Evolutionary conservation across 257 asterid species (phyloP).

Genomic region (Primulina tabacum): DNA sequence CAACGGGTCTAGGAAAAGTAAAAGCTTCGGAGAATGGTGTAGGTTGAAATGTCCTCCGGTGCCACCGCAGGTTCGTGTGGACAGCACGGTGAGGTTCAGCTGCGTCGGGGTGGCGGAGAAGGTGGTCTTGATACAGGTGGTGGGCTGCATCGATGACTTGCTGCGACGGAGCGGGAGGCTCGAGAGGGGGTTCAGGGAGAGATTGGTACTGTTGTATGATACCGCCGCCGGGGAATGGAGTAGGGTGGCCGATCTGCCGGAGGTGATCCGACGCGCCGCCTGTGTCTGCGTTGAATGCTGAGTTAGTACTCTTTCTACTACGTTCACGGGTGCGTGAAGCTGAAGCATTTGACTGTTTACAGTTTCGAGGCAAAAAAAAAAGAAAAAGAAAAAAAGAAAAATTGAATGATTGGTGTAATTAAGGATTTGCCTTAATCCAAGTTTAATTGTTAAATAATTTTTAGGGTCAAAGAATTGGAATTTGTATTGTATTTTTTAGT

Average conservation of each 20-base stretch:
- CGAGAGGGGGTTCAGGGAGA: slow-evolving; percentile 68
- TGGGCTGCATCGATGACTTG: slow-evolving; percentile 72
- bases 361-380: neutral
- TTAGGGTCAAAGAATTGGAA: no score
- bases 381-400: no score
- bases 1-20: slow-evolving; percentile 40
- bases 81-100: slow-evolving; percentile 75
- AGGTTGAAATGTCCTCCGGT: slow-evolving; percentile 69
- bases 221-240: slow-evolving; percentile 64
- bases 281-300: slow-evolving; percentile 79
- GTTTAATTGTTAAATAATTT: neutral
- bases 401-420: neutral
- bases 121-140: slow-evolving; percentile 75
- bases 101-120: slow-evolving; percentile 64
- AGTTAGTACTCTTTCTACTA: neutral
- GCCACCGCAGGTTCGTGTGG: slow-evolving; percentile 79
- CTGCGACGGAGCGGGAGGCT: slow-evolving; percentile 62
- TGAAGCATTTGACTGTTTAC: neutral
- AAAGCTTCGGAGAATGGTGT: slow-evolving; percentile 67
- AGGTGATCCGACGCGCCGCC: slow-evolving; percentile 81
- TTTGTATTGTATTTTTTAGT: no score
- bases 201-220: slow-evolving; percentile 67
- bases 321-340: neutral
- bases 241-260: slow-evolving; percentile 72
- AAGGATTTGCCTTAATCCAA: neutral